Conservation (phyloP, 768 basidiomycete genomes). For the Russula ochroleuca region DNA sequence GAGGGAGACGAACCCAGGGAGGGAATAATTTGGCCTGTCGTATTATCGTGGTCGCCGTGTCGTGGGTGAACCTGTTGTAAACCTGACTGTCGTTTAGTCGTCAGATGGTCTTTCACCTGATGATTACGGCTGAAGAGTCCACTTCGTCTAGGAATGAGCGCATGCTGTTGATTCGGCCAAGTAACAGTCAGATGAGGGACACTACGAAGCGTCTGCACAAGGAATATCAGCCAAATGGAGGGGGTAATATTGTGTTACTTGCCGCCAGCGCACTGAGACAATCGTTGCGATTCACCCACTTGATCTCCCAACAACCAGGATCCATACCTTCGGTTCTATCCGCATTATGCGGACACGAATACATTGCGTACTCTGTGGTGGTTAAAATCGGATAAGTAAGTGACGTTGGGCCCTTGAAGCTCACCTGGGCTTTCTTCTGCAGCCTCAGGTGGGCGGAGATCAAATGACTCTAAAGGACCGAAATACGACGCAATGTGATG, state of each 20-base stretch:
- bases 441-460: constrained; percentile 30
- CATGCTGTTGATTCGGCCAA: constrained; percentile 62
- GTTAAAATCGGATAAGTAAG: background rate
- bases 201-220: constrained; percentile 56
- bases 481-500: constrained; percentile 53
- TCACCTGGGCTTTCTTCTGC: constrained; percentile 21
- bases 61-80: constrained; percentile 2
- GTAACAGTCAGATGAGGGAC: constrained; percentile 71
- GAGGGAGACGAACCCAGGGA: constrained; percentile 3
- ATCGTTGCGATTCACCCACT: constrained; percentile 74
- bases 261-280: constrained; percentile 71
- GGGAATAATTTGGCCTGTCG: background rate
- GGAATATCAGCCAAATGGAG: background rate
- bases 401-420: background rate
- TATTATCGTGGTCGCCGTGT: background rate
- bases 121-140: constrained; percentile 9
- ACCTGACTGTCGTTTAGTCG: background rate
- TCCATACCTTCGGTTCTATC: constrained; percentile 57
- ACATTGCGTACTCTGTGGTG: background rate
- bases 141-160: constrained; percentile 31
- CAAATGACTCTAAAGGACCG: constrained; percentile 59
- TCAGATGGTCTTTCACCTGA: constrained; percentile 6
- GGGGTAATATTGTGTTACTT: constrained; percentile 24
- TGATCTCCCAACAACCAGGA: constrained; percentile 64
- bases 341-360: constrained; percentile 48